Conservation (phyloP, 176 grass and related monocot genomes). For the Urochloa ruziziensis region DNA sequence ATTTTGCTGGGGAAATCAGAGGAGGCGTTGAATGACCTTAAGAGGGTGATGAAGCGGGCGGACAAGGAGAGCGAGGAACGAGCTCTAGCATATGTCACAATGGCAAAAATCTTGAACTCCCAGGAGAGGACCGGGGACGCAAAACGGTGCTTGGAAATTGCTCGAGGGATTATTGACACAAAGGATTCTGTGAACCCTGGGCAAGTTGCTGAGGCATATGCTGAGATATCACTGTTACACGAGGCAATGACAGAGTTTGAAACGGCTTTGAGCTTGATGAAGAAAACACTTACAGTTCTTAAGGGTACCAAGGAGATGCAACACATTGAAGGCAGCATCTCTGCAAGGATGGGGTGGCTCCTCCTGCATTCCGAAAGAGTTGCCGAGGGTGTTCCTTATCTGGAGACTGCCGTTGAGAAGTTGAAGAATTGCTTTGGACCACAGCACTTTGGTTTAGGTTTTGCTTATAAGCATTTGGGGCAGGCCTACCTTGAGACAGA, state of each 20-base stretch:
- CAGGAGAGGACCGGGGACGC: constrained; percentile 58
- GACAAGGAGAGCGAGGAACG: constrained; percentile 61
- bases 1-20: constrained; percentile 54
- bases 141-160: constrained; percentile 65
- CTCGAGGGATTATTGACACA: constrained; percentile 60
- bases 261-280: constrained; percentile 66
- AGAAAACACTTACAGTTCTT: constrained; percentile 52
- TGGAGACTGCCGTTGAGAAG: constrained; percentile 61
- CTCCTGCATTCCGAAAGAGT: constrained; percentile 52
- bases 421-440: constrained; percentile 70
- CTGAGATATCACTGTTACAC: constrained; percentile 59
- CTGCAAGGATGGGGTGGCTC: constrained; percentile 67
- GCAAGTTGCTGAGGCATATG: constrained; percentile 44
- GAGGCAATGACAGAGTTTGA: constrained; percentile 65
- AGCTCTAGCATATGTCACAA: constrained; percentile 51
- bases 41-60: constrained; percentile 45
- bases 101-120: constrained; percentile 53
- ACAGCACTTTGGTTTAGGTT: constrained; percentile 69
- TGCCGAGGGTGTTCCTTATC: constrained; percentile 61
- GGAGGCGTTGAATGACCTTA: constrained; percentile 49
- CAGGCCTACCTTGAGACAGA: constrained; percentile 49
- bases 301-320: constrained; percentile 47
- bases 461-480: constrained; percentile 73
- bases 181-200: constrained; percentile 26
- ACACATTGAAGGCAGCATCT: constrained; percentile 61